Percentiles rank a stretch among this genome's conserved stretches.
Conservation (phyloP, 2,329 filamentous ascomycete genomes). For the Aureobasidium sp. region DNA sequence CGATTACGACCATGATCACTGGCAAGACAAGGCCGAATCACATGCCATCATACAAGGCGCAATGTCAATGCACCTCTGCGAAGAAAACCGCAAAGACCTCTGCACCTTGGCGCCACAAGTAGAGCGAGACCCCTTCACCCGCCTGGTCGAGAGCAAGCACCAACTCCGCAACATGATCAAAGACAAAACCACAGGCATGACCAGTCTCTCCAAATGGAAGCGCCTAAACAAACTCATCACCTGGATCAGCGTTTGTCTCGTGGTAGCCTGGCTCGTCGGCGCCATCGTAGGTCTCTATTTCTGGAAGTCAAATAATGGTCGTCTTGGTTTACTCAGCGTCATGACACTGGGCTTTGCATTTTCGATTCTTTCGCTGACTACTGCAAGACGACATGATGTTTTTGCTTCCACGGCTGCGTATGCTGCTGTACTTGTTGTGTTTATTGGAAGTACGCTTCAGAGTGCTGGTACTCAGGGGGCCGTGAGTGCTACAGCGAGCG, state of each 20-base stretch:
- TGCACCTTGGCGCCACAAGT: constrained; percentile 3
- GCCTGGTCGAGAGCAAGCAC: constrained; percentile 1
- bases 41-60: not conserved
- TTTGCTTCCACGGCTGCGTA: constrained; percentile 4
- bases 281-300: constrained; percentile 5
- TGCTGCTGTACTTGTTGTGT: constrained; percentile 47
- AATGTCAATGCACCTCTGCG: not conserved
- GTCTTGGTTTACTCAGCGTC: constrained; percentile 4
- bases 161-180: not conserved
- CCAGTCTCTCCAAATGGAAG: not conserved
- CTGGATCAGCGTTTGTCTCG: constrained; percentile 1
- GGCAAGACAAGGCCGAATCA: not conserved
- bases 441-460: constrained; percentile 43
- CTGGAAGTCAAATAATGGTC: not conserved
- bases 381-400: not conserved
- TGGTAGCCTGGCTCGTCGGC: not conserved
- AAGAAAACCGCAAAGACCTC: not conserved
- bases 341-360: constrained; percentile 1
- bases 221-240: not conserved
- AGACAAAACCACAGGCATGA: not conserved
- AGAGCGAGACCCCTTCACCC: constrained; percentile 4
- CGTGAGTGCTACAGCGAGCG: not conserved
- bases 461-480: not conserved
- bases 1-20: not conserved
- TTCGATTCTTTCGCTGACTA: not conserved